Evolutionary conservation across 1,284 basidiomycete genomes (phyloP), one percentile per base, ranked within the genome.

Genomic region (Ganoderma meredithae): DNA sequence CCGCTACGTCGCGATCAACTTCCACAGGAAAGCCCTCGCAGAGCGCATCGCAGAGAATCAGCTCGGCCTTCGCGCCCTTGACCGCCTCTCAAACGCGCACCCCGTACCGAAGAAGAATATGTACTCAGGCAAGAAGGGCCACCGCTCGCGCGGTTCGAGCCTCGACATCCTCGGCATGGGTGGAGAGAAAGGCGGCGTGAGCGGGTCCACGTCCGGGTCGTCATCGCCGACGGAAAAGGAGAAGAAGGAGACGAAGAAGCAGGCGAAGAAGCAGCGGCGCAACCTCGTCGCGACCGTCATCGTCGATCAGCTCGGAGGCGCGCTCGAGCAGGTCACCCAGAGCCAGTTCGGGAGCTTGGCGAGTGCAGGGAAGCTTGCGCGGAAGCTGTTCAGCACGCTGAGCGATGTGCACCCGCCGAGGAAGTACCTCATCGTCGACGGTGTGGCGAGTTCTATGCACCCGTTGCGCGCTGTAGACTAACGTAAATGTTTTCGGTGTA

Each of bases 1-100:
- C 39, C 90, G 88, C 72, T 89, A 90, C 71, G 86, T 93, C 55
- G 91, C 91, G n/a, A 93, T 93, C 79, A 90, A 87, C 73, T 93
- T 93, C 76, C 92, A 93, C 76, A 83, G 88, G 71, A 90, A 86
- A 71, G 91, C 92, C 7, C 84, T 93, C 36, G 88, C 90, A 25
- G 92, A 93, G 64, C 88, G 91, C 60, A 79, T 93, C 25, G 81
- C 83, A 4, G 91, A 93, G 76, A 93, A 93, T 73, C 84, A 85
- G 36, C 79, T 90, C 43, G 92, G 88, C 17, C 81, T 93, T 39
- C 88, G 85, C 73, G 90, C 89, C 1, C 83, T 93, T 22, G 91
- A 93, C 76, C 82, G 84, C 27, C 83, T 93, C 27, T 91, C 90
- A 2, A 90, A 90, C 76, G 89, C 87, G 3, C 86, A 87, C 19